Evolutionary conservation across 1,284 basidiomycete species (phyloP), one percentile per base, ranked within the genome.

Genomic region (Ceratobasidium sp.): DNA sequence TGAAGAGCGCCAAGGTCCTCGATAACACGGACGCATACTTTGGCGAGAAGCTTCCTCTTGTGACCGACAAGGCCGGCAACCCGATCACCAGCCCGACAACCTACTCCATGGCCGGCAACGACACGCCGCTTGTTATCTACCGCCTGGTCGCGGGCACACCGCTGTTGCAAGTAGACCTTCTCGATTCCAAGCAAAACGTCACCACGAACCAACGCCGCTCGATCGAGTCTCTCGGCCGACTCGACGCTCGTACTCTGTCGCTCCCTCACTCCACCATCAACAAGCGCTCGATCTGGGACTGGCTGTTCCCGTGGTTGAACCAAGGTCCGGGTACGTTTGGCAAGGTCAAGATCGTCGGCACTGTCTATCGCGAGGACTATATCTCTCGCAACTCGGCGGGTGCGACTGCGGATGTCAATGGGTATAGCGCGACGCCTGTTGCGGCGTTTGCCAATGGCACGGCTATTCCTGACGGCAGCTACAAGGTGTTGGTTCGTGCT

Each of bases 121-220:
- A 72, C 39, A 71, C 41, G 30, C 76, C 73, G 16, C 21, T 32
- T 2, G 36, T 75, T n/a, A 4, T 71, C 30, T 75, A 76, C 46
- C 77, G 81, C 23, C 76, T 79, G 3, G 77, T 77, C n/a, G 78
- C 77, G 3, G 82, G 82, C 16, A 79, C 81, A 6, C 78, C 79
- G 1, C 73, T 76, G 4, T 43, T 82, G 12, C 73, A 76, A 52
- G 76, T 81, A 67, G 81, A 82, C 70, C 77, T 83, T 26, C 77
- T 83, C 30, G 64, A 69, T 80, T 3, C 39, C 12, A 45, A 28
- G 39, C n/a, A 12, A 4, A 45, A 45, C 10, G 58, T 60, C 2
- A 60, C 58, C 4, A 45, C 58, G 9, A 60, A 45, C 58, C 21
- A 28, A 18, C 58, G 39, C 36, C 58, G 39, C 16, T 60, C 58